Evolutionary conservation across 768 basidiomycete genomes (phyloP).

Genomic region (Mycena vitilis): DNA sequence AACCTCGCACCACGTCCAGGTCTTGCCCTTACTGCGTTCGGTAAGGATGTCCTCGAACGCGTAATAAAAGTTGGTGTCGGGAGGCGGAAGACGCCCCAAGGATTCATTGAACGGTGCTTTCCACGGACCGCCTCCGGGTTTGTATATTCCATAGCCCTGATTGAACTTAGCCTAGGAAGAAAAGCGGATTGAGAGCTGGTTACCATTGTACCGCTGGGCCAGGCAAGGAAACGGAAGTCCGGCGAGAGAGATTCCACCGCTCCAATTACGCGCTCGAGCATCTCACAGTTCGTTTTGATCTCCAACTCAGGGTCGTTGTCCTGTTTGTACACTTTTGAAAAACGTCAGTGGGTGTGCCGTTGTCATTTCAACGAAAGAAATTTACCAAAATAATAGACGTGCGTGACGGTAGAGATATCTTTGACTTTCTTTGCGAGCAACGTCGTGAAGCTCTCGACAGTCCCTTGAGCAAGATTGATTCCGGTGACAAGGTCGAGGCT

Average conservation of each 20-base stretch:
- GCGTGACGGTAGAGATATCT: constrained; percentile 24
- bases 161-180: not conserved
- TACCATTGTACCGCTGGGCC: constrained; percentile 28
- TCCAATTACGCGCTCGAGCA: constrained; percentile 32
- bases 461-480: constrained; percentile 22
- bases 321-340: constrained; percentile 22
- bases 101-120: constrained; percentile 29
- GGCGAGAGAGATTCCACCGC: constrained; percentile 24
- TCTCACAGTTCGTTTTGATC: constrained; percentile 22
- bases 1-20: constrained; percentile 30
- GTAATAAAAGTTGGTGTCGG: constrained; percentile 29
- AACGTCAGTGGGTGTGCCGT: not conserved
- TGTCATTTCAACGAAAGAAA: not conserved
- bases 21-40: constrained; percentile 30
- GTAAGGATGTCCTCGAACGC: constrained; percentile 25
- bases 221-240: constrained; percentile 27
- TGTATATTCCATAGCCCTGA: constrained; percentile 31
- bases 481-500: constrained; percentile 19
- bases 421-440: constrained; percentile 16
- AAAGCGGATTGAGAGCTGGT: too few species aligned
- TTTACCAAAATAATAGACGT: constrained; percentile 32
- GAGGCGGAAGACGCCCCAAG: constrained; percentile 30
- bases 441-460: constrained; percentile 20
- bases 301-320: constrained; percentile 21
- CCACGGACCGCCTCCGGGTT: constrained; percentile 29